Evolutionary conservation across 148 eudicot species (phyloP).

Genomic region (Beta vulgaris): DNA sequence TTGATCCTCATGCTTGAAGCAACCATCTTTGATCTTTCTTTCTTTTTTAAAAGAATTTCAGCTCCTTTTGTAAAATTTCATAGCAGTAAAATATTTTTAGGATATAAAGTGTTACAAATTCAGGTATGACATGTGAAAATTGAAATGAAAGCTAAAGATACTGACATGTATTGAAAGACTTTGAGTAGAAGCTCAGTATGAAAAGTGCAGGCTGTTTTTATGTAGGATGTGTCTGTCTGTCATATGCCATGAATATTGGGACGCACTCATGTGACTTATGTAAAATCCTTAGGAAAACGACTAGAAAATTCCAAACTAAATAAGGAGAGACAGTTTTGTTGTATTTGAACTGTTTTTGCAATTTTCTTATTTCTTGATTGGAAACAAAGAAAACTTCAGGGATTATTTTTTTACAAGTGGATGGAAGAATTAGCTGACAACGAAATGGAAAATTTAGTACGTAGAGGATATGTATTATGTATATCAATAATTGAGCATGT

Average conservation of each 20-base stretch:
- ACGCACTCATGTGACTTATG: neutral
- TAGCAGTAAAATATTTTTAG: neutral
- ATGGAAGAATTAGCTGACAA: neutral
- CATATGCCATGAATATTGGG: neutral
- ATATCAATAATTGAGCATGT: neutral
- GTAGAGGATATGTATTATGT: too few relatives aligned
- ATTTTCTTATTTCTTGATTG: neutral
- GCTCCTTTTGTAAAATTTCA: neutral
- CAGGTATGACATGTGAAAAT: constrained; percentile 4
- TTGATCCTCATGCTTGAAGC: constrained; percentile 17
- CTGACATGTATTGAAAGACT: constrained; percentile 4
- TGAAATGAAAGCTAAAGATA: constrained; percentile 17
- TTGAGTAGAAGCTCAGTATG: constrained; percentile 20
- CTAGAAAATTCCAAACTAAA: neutral
- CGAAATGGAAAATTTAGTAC: neutral
- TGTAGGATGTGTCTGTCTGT: neutral
- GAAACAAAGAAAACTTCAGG: neutral
- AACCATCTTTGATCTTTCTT: neutral
- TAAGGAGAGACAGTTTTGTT: neutral
- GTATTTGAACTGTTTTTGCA: neutral
- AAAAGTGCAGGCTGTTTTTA: constrained; percentile 8
- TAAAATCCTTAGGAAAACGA: neutral
- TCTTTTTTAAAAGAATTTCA: neutral
- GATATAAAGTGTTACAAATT: neutral
- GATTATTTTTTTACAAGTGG: neutral